Base-by-base conservation (phyloP, 345 rosid species). In the Populus simonii region DNA sequence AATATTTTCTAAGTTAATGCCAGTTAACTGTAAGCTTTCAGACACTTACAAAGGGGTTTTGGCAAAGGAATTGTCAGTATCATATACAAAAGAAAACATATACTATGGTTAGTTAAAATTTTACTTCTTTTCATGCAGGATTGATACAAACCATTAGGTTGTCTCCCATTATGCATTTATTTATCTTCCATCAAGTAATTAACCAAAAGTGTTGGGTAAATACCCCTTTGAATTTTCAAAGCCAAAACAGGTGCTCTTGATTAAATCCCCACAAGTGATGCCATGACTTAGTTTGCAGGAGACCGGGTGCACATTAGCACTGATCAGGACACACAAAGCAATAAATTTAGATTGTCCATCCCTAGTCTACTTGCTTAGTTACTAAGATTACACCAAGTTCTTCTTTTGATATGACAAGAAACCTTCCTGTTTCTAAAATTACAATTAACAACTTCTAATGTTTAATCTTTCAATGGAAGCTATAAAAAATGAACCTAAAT, bases 131-230 rank as follows among this genome's bases (percentile, higher is more conserved):
- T 59, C 9, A 73, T 57, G 68, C 63, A 68, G 20, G 65, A 62
- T 45, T 61, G 74, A 45, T 74, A 31, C 74, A 31, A 38, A 29
- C 55, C 13, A 22, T 10, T 53, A 31, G 47, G 68, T 7, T 43
- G 67, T 67, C 77, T 59, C 63, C 78, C 68, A 67, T 23, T 66
- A 29, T 27, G 41, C 67, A 61, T 13, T 41, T 65, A 17, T 61
- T 72, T 71, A 3, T 29, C 29, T 49, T 12, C 33, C 74, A 8
- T 49, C 9, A 47, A 12, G 35, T 15, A 47, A 11, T 7, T n/a
- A 59, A 23, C 65, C 29, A 59, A 1, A 23, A 59, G 65, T 8
- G 65, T 59, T 3, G 29, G 65, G 15, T 22, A n/a, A 59, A 23
- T 23, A 59, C 65, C 29, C 27, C 15, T 59, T 59, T 23, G 29